These are phyloP conservation scores for Nakaseomyces uthaithaninus DNA, from an alignment of 1,139 yeast genomes.

Conservation along the genomic window DNA sequence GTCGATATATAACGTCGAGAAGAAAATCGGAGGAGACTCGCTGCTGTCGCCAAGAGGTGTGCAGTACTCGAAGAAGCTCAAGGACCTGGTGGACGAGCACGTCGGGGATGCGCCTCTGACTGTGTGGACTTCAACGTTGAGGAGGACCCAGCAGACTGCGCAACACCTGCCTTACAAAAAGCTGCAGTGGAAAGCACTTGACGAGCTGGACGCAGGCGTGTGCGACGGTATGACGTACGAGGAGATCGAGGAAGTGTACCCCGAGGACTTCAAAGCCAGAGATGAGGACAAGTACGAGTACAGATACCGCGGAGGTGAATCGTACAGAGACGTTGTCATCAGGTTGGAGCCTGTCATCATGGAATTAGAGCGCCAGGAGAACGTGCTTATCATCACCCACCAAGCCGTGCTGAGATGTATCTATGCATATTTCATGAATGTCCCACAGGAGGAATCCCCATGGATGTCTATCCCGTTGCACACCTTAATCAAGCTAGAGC, in stretches of 20 bases:
- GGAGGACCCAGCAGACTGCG: conserved; percentile 90
- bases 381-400: conserved; percentile 89
- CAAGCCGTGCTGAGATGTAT: conserved; percentile 96
- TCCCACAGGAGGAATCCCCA: conserved; percentile 94
- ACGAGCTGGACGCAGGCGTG: conserved; percentile 95
- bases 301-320: conserved; percentile 94
- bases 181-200: conserved; percentile 92
- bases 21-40: conserved; percentile 95
- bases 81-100: conserved; percentile 66
- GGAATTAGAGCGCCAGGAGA: conserved; percentile 97
- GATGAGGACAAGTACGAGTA: conserved; percentile 95
- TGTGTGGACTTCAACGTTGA: conserved; percentile 93
- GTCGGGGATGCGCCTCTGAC: conserved; percentile 72
- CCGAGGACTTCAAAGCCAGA: conserved; percentile 91
- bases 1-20: conserved; percentile 82
- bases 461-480: conserved; percentile 99
- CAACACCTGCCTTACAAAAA: conserved; percentile 73
- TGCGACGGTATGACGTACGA: conserved; percentile 93
- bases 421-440: conserved; percentile 96
- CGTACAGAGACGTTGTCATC: conserved; percentile 89
- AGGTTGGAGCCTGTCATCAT: conserved; percentile 92
- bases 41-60: conserved; percentile 78
- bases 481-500: conserved; percentile 86
- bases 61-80: conserved; percentile 75
- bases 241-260: conserved; percentile 73